These are phyloP conservation scores for Penicillium maclennaniae DNA, from an alignment of 495 filamentous ascomycete species.

Conservation along the genomic window DNA sequence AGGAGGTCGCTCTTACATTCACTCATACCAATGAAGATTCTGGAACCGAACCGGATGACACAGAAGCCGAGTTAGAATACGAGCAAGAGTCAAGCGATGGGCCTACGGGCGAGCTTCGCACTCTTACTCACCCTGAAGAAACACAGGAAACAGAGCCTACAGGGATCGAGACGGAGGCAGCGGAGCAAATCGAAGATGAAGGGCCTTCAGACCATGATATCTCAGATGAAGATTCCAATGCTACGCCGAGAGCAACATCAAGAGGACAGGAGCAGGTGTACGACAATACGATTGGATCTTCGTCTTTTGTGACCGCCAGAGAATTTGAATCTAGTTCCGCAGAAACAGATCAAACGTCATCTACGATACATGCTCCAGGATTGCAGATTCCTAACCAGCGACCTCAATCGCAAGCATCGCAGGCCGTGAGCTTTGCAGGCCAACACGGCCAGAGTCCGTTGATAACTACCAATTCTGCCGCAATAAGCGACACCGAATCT, in stretches of 20 bases:
- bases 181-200: slow-evolving; percentile 1
- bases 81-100: slow-evolving; percentile 19
- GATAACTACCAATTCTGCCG: slow-evolving; percentile 19
- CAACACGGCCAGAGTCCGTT: slow-evolving; percentile 19
- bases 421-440: slow-evolving; percentile 16
- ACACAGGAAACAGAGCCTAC: slow-evolving; percentile 1
- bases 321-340: slow-evolving; percentile 17
- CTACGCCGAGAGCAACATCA: slow-evolving; percentile 13
- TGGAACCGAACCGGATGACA: slow-evolving; percentile 12
- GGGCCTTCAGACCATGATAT: slow-evolving; percentile 2
- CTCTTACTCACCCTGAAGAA: slow-evolving; percentile 16
- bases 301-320: slow-evolving; percentile 34
- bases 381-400: slow-evolving; percentile 1
- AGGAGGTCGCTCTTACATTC: slow-evolving; percentile 21
- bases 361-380: slow-evolving; percentile 14
- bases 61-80: not conserved
- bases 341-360: slow-evolving; percentile 11
- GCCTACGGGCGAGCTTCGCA: slow-evolving; percentile 17
- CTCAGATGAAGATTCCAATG: slow-evolving; percentile 7
- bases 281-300: slow-evolving; percentile 15
- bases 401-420: slow-evolving; percentile 11
- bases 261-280: slow-evolving; percentile 4
- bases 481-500: slow-evolving; percentile 36
- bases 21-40: slow-evolving; percentile 14
- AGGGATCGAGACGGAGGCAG: not conserved